phyloP scores from a whole-genome alignment of 2,329 filamentous ascomycete genomes.

The Ceratocystis papillata region DNA sequence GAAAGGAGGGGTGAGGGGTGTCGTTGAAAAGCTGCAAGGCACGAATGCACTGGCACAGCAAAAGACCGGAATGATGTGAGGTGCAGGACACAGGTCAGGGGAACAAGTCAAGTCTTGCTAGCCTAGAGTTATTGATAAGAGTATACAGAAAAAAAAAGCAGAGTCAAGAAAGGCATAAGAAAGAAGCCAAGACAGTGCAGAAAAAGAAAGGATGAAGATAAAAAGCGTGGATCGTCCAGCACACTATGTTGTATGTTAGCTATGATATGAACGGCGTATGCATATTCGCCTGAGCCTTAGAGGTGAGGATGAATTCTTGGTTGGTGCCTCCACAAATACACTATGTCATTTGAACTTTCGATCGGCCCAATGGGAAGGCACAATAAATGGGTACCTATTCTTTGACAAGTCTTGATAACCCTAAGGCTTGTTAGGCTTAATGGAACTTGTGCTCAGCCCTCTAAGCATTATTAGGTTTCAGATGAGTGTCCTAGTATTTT shows the following conservation, averaged over 20 bases:
- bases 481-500: not conserved
- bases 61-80: not conserved
- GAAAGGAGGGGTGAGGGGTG: not conserved
- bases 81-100: not conserved
- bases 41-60: not conserved
- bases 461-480: not conserved
- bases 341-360: not conserved
- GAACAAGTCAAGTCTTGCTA: not conserved
- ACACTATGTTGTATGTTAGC: not conserved
- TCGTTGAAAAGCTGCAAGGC: slow-evolving; percentile 2
- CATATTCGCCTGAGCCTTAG: slow-evolving; percentile 6
- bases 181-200: not conserved
- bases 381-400: not conserved
- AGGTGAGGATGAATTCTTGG: slow-evolving; percentile 4
- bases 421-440: slow-evolving; percentile 2
- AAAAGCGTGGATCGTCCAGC: not conserved
- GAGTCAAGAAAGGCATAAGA: not conserved
- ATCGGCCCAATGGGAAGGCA: not conserved
- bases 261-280: slow-evolving; percentile 7
- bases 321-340: slow-evolving; percentile 2
- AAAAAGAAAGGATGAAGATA: slow-evolving; percentile 10
- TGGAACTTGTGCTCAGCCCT: not conserved
- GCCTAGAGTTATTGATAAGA: slow-evolving; percentile 2
- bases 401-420: not conserved
- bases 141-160: slow-evolving; percentile 2